Evolutionary conservation across 768 basidiomycete species (phyloP), one percentile per base, ranked within the genome.

Genomic region (Cyclocybe cylindracea): DNA sequence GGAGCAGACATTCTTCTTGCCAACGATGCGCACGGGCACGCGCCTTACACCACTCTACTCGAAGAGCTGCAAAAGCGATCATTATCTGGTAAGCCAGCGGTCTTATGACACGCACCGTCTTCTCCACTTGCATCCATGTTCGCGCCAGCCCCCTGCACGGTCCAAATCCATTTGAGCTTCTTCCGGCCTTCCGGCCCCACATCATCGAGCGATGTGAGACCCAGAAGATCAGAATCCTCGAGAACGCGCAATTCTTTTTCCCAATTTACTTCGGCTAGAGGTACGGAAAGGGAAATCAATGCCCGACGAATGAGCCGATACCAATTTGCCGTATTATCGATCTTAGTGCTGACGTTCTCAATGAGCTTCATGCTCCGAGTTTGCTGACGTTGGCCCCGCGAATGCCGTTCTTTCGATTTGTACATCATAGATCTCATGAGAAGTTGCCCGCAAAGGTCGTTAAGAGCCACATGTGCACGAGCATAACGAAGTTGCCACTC

Each of bases 1-100:
- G 48, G 5, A 73, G 55, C 1, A 59, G 14, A 19, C 65, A 64
- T 45, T 74, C 70, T 49, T 74, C 70, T n/a, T 60, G 61, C 68
- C 69, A 72, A 0, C 65, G 55, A 36, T 63, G 53, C 1, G 66
- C 67, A 0, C 67, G 50, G 0, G 70, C 68, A 4, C 59, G 45
- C 1, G 60, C 51, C 38, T 60, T 64, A 37, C 64, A 66, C 65
- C 66, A 68, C 44, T 66, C 62, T 18, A 68, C 48, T 0, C 51
- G 56, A 9, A 68, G 53, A 1, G 57, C 66, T 61, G 43, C 11
- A 50, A 39, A 9, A 45, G 24, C 24, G 24, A 24, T 24, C 24
- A 24, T 24, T 24, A 24, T 24, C 24, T 24, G 24, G 24, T 24
- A 24, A 24, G 24, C 24, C 24, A 24, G 24, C 24, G 24, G 24